A percentile compares a stretch with the other conserved stretches of the same genome.
These are phyloP conservation scores for Triticum timopheevii DNA, from an alignment of 176 grass and related monocot genomes.

Conservation along the genomic window DNA sequence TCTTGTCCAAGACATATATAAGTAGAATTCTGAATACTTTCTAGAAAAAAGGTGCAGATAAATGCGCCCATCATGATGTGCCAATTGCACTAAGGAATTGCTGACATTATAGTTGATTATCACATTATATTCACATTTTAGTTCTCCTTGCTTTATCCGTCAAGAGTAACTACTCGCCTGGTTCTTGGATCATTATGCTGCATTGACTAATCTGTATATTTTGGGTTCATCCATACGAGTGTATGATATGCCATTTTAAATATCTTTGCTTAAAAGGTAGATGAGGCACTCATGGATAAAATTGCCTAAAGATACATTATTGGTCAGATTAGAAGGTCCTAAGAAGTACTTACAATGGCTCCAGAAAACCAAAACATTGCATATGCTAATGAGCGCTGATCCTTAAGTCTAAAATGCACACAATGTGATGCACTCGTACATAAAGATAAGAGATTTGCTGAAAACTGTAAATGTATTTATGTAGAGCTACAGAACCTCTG, in stretches of 20 bases:
- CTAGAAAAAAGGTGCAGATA: neutral
- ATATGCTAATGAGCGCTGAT: neutral
- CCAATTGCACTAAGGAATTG: slow-evolving; percentile 2
- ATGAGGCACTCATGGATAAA: neutral
- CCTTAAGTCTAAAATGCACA: slow-evolving; percentile 9
- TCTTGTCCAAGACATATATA: slow-evolving; percentile 4
- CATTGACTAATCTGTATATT: neutral
- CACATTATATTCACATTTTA: neutral
- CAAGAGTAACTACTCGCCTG: neutral
- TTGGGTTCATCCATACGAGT: neutral
- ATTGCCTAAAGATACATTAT: slow-evolving; percentile 8
- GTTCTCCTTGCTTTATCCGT: slow-evolving; percentile 3
- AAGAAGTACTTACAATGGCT: neutral
- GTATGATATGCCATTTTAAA: neutral
- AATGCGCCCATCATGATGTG: neutral
- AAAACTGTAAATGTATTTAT: neutral
- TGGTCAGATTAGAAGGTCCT: neutral
- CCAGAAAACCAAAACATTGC: neutral
- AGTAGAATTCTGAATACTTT: neutral
- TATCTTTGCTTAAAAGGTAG: neutral
- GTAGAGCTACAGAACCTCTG: slow-evolving; percentile 3
- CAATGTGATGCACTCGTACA: neutral
- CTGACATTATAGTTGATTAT: slow-evolving; percentile 9
- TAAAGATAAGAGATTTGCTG: neutral
- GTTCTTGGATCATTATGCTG: slow-evolving; percentile 15